Evolutionary conservation across 140 eudicot species (phyloP).

Genomic region (Bidens hawaiensis): DNA sequence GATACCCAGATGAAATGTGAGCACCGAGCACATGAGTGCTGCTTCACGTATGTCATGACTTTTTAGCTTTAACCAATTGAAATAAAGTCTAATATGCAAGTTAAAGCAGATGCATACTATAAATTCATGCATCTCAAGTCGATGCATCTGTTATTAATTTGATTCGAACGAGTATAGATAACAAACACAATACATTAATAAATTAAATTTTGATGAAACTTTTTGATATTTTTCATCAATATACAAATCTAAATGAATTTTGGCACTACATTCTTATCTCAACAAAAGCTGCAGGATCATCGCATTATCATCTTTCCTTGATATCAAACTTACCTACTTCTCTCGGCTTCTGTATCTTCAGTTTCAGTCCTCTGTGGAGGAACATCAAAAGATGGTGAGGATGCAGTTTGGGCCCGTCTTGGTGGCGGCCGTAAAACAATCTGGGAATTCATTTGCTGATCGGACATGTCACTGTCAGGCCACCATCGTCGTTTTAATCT

Average conservation of each 20-base stretch:
- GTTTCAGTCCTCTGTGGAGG: not conserved
- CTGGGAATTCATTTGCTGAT: slow-evolving; percentile 3
- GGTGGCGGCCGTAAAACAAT: slow-evolving; percentile 1
- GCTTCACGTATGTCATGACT: too few species aligned
- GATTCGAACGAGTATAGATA: not conserved
- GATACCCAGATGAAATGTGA: too few species aligned
- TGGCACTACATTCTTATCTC: not conserved
- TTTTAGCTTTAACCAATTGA: too few species aligned
- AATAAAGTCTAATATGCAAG: too few species aligned
- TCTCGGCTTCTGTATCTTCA: not conserved
- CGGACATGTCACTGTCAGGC: not conserved
- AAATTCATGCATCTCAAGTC: too few species aligned
- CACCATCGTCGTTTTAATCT: not conserved
- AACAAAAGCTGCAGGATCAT: not conserved
- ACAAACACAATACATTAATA: not conserved
- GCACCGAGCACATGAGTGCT: too few species aligned
- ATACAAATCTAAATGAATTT: not conserved
- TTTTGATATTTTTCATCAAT: not conserved
- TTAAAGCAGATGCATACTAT: too few species aligned
- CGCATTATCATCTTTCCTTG: not conserved
- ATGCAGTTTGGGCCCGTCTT: not conserved
- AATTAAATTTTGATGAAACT: not conserved
- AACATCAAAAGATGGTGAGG: not conserved
- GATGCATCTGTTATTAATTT: not conserved
- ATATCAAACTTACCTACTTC: slow-evolving; percentile 1